Evolutionary conservation across 148 eudicot genomes (phyloP).

Genomic region (Silene latifolia): DNA sequence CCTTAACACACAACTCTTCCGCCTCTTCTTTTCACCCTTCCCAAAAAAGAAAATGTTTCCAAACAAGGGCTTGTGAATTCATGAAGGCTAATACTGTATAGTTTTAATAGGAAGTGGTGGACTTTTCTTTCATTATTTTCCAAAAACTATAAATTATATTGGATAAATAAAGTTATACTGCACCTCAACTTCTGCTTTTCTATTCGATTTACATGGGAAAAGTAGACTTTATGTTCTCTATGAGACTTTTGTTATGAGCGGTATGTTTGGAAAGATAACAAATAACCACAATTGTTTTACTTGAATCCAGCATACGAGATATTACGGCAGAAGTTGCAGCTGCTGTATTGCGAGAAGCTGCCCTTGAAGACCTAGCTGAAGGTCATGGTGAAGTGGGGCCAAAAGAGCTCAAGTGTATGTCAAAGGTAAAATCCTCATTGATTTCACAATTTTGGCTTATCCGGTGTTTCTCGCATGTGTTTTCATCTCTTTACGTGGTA

Average conservation of each 20-base stretch:
- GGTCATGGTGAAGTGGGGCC: slow-evolving; percentile 78
- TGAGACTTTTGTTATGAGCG: background rate
- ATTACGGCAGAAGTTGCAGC: slow-evolving; percentile 94
- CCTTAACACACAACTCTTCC: slow-evolving; percentile 1
- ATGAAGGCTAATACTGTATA: background rate
- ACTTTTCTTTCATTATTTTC: background rate
- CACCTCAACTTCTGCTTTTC: background rate
- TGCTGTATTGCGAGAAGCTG: slow-evolving; percentile 76
- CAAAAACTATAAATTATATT: background rate
- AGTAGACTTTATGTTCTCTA: background rate
- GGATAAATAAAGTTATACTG: background rate
- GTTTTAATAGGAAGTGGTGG: background rate
- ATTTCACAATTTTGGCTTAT: background rate
- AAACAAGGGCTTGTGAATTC: background rate
- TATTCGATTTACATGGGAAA: background rate
- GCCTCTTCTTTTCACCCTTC: background rate
- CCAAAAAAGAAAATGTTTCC: background rate
- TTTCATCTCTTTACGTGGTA: background rate
- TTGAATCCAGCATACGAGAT: slow-evolving; percentile 69
- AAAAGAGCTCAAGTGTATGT: slow-evolving; percentile 70
- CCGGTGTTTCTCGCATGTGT: background rate
- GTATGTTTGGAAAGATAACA: background rate
- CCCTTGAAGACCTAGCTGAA: slow-evolving; percentile 75
- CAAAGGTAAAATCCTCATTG: slow-evolving; percentile 49
- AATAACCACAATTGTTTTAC: background rate